phyloP scores from a whole-genome alignment of 768 basidiomycete genomes.

The Sporobolomyces phaffii region DNA sequence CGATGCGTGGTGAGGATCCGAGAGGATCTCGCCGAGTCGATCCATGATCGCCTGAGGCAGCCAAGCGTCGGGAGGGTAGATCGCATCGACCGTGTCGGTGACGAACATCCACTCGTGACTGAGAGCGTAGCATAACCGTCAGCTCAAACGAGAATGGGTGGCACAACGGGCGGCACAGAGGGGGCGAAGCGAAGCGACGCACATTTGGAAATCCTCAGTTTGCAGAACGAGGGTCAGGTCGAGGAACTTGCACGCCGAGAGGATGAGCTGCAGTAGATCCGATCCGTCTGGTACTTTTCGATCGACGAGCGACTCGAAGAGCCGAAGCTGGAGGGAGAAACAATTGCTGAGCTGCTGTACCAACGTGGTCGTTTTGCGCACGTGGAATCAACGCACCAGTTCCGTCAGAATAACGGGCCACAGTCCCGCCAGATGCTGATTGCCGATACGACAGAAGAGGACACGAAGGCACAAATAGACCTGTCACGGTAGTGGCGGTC shows the following conservation, averaged over 20 bases:
- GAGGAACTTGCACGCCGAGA: slow-evolving; percentile 87
- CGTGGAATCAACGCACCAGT: slow-evolving; percentile 65
- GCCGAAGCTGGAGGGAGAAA: slow-evolving; percentile 61
- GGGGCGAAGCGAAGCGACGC: slow-evolving; percentile 1
- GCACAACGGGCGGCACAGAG: neutral
- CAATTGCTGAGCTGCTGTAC: no score
- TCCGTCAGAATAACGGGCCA: slow-evolving; percentile 96
- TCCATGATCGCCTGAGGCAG: slow-evolving; percentile 83
- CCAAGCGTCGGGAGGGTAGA: slow-evolving; percentile 78
- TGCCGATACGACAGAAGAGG: slow-evolving; percentile 77
- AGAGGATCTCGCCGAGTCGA: slow-evolving; percentile 66
- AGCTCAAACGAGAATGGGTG: neutral
- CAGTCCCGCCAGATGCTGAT: slow-evolving; percentile 86
- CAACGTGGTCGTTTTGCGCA: no score
- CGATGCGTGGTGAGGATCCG: slow-evolving; percentile 1
- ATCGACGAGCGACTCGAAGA: slow-evolving; percentile 74
- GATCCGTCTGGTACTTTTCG: slow-evolving; percentile 70
- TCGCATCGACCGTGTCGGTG: slow-evolving; percentile 92
- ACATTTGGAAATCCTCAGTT: slow-evolving; percentile 98
- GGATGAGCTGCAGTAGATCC: slow-evolving; percentile 71
- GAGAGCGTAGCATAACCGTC: neutral
- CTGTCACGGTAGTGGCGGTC: slow-evolving; percentile 35
- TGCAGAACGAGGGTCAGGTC: slow-evolving; percentile 88
- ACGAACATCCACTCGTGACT: slow-evolving; percentile 97
- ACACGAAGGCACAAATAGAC: slow-evolving; percentile 84